A percentile compares a stretch with the other conserved stretches of the same genome.
Evolutionary conservation across 805 yeast species (phyloP).

Genomic region (Scheffersomyces ergatensis): DNA sequence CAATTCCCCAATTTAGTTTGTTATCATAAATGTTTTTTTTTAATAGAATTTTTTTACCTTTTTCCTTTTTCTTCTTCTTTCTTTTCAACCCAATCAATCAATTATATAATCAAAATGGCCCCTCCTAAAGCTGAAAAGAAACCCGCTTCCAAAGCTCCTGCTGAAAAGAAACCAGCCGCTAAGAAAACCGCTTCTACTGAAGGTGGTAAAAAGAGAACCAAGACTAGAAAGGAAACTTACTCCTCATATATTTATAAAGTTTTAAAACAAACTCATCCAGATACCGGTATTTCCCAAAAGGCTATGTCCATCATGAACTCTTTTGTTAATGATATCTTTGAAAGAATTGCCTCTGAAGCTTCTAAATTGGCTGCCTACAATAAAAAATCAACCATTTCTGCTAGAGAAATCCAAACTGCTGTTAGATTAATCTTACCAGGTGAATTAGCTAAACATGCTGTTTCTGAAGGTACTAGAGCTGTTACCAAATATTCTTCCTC

Average conservation of each 20-base stretch:
- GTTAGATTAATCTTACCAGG: conserved; percentile 98
- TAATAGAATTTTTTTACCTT: neutral
- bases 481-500: conserved; percentile 92
- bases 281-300: conserved; percentile 98
- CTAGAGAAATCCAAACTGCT: conserved; percentile 98
- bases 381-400: conserved; percentile 96
- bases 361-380: conserved; percentile 98
- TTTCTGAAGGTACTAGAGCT: conserved; percentile 98
- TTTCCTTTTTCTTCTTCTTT: conserved; percentile 1
- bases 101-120: conserved; percentile 47
- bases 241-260: conserved; percentile 98
- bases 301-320: conserved; percentile 99
- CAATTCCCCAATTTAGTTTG: neutral
- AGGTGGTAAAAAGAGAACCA: conserved; percentile 86
- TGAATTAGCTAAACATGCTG: conserved; percentile 98
- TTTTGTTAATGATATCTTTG: conserved; percentile 95
- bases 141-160: conserved; percentile 96
- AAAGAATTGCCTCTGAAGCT: conserved; percentile 97
- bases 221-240: conserved; percentile 97
- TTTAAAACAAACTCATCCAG: conserved; percentile 98
- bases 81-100: neutral
- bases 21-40: neutral
- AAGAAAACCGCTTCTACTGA: conserved; percentile 80
- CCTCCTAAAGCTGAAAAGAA: conserved; percentile 70
- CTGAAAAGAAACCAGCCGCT: conserved; percentile 89